Percentiles rank a stretch among this genome's conserved stretches.
Evolutionary conservation across 1,284 basidiomycete genomes (phyloP).

Genomic region (Neonothopanus nambi): DNA sequence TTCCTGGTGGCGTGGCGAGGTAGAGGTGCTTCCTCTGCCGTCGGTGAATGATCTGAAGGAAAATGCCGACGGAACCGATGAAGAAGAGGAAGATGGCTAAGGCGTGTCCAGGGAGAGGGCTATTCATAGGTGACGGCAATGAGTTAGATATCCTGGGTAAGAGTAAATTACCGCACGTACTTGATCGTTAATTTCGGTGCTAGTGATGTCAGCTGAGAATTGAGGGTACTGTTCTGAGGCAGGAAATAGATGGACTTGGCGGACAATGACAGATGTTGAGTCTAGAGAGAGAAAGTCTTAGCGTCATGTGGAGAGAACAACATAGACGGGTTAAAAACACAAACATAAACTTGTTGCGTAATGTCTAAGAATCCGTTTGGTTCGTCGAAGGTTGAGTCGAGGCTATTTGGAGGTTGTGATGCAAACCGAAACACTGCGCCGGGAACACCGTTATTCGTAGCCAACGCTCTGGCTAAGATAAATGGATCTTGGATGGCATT

Average conservation of each 20-base stretch:
- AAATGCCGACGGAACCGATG: slow-evolving; percentile 45
- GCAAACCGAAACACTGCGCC: slow-evolving; percentile 57
- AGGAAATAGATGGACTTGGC: slow-evolving; percentile 61
- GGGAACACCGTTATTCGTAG: slow-evolving; percentile 49
- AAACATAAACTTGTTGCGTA: slow-evolving; percentile 51
- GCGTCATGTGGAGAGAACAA: slow-evolving; percentile 1
- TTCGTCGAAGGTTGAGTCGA: slow-evolving; percentile 44
- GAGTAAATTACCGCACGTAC: slow-evolving; percentile 37
- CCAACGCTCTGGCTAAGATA: slow-evolving; percentile 46
- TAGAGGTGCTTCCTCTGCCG: slow-evolving; percentile 49
- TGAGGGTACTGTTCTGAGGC: slow-evolving; percentile 32
- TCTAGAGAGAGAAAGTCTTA: slow-evolving; percentile 33
- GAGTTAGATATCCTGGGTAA: neutral
- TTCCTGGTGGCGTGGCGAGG: slow-evolving; percentile 58
- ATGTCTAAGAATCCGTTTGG: slow-evolving; percentile 51
- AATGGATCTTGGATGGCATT: slow-evolving; percentile 38
- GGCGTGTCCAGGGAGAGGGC: slow-evolving; percentile 47
- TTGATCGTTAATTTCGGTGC: slow-evolving; percentile 53
- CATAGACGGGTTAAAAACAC: slow-evolving; percentile 23
- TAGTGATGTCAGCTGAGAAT: slow-evolving; percentile 39
- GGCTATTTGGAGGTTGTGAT: slow-evolving; percentile 35
- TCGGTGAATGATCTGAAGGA: slow-evolving; percentile 47
- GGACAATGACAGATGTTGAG: slow-evolving; percentile 52
- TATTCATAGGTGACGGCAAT: slow-evolving; percentile 24
- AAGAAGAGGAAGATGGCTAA: slow-evolving; percentile 49